Percentiles rank a stretch among this genome's conserved stretches.
phyloP scores from a whole-genome alignment of 1,284 basidiomycete species.

The Fomitopsis palustris region DNA sequence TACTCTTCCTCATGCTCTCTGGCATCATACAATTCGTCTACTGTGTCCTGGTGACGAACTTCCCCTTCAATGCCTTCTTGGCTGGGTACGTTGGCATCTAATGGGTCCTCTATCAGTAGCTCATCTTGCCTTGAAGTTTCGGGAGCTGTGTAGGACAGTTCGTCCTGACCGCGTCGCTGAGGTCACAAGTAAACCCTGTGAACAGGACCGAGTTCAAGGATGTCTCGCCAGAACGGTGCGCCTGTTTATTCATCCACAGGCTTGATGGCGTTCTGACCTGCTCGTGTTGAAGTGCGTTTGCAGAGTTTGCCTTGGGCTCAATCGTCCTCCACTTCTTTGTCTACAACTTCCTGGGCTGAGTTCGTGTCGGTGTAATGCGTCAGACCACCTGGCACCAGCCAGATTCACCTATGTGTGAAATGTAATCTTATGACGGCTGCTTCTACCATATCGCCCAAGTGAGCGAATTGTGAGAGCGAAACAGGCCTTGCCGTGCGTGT shows the following conservation, averaged over 20 bases:
- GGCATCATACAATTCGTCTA: conserved; percentile 92
- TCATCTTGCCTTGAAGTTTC: conserved; percentile 59
- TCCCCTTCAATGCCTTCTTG: conserved; percentile 96
- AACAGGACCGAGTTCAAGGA: conserved; percentile 82
- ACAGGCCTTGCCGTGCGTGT: too few species aligned
- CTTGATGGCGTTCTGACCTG: not conserved
- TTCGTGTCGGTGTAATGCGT: not conserved
- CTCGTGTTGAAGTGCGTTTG: conserved; percentile 77
- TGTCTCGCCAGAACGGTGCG: conserved; percentile 92
- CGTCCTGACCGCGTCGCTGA: conserved; percentile 88
- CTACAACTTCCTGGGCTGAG: conserved; percentile 90
- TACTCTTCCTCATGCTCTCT: conserved; percentile 89
- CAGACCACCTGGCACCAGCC: not conserved
- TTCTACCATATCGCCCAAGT: too few species aligned
- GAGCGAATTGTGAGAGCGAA: too few species aligned
- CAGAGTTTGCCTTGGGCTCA: conserved; percentile 92
- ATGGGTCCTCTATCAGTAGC: not conserved
- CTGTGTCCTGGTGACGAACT: conserved; percentile 88
- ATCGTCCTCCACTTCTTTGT: conserved; percentile 98
- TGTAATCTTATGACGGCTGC: not conserved
- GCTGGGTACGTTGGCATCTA: conserved; percentile 69
- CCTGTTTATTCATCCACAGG: conserved; percentile 4
- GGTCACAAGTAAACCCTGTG: conserved; percentile 88
- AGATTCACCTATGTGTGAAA: not conserved
- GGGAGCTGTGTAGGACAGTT: conserved; percentile 95